Evolutionary conservation across 202 grass and related monocot genomes (phyloP), one percentile per base, ranked within the genome.

Genomic region (Carex sylvatica): DNA sequence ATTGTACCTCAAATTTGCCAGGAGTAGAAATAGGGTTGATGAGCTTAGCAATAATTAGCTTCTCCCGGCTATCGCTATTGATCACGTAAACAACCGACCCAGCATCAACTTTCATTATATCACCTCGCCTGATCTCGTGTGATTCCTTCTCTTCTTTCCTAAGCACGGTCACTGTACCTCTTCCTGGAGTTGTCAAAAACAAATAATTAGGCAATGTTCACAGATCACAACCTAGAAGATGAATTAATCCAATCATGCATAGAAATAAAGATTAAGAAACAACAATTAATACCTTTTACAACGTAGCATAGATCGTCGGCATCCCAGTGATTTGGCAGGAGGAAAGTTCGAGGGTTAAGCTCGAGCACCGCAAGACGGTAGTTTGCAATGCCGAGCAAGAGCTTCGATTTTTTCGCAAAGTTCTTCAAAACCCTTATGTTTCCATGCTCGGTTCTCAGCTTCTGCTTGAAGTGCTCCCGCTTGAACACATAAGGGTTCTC

Each of bases 261-360:
- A 35, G 33, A 35, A 35, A 65, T 13, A 4, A 35, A 65, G 13
- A 16, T 38, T 59, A 14, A 52, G 14, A 15, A 44, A 70, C 22
- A 35, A 36, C 2, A 74, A 42, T 49, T 14, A 58, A 53, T 78
- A 83, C 85, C 85, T 79, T 58, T 68, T 9, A 79, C 12, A 5
- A 95, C 90, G 74, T 80, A 92, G 84, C 85, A 76, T 15, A 96
- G 19, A 83, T 82, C 80, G 26, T 96, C 90, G 49, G 88, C 90
- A 65, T 96, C 88, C 82, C 75, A 89, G 82, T 96, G 90, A 84
- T 82, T 91, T 30, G 90, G 88, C 56, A 92, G 75, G 42, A 91
- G 79, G 86, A 95, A 95, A 77, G 93, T 87, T 23, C 86, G 86
- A 18, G 93, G 93, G 80, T 91, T 91, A 0, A 87, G 82, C 69